phyloP scores from a whole-genome alignment of 164 flowering plant genomes.

The Magnolia officinalis region DNA sequence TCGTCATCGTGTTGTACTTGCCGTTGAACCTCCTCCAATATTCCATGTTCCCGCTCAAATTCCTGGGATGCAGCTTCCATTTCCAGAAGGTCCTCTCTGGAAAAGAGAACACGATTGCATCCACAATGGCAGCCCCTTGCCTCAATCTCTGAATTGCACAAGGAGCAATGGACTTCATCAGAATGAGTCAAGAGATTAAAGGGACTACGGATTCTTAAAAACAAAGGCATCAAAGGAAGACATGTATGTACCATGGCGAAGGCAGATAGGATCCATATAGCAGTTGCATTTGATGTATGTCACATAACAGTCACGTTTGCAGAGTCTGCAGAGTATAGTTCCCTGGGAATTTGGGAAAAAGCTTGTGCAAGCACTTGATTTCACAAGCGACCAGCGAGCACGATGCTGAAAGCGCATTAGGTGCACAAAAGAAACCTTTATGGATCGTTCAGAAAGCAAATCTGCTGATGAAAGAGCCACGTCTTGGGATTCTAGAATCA shows the following conservation, averaged over 20 bases:
- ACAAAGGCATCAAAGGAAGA: not conserved
- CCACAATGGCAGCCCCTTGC: conserved; percentile 60
- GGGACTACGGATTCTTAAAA: too few species aligned
- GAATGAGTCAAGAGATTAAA: too few species aligned
- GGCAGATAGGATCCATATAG: conserved; percentile 70
- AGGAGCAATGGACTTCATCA: not conserved
- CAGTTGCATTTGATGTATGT: conserved; percentile 74
- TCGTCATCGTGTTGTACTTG: conserved; percentile 29
- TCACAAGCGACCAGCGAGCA: conserved; percentile 76
- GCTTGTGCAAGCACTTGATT: conserved; percentile 39
- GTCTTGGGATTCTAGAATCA: conserved; percentile 20
- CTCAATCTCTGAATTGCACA: conserved; percentile 38
- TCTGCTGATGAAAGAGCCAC: conserved; percentile 34
- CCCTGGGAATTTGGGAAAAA: conserved; percentile 46
- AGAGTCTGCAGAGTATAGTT: conserved; percentile 75
- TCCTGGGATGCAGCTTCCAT: conserved; percentile 76
- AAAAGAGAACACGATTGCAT: conserved; percentile 34
- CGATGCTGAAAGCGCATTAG: conserved; percentile 81
- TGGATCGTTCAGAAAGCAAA: conserved; percentile 36
- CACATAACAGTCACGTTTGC: conserved; percentile 93
- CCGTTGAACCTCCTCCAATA: conserved; percentile 40
- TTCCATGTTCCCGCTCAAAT: conserved; percentile 67
- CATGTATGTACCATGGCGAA: conserved; percentile 72
- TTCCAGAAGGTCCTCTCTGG: conserved; percentile 63
- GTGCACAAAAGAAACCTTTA: conserved; percentile 69